Evolutionary conservation across 2,329 filamentous ascomycete genomes (phyloP), one percentile per base, ranked within the genome.

Genomic region (Colletotrichum sp.): DNA sequence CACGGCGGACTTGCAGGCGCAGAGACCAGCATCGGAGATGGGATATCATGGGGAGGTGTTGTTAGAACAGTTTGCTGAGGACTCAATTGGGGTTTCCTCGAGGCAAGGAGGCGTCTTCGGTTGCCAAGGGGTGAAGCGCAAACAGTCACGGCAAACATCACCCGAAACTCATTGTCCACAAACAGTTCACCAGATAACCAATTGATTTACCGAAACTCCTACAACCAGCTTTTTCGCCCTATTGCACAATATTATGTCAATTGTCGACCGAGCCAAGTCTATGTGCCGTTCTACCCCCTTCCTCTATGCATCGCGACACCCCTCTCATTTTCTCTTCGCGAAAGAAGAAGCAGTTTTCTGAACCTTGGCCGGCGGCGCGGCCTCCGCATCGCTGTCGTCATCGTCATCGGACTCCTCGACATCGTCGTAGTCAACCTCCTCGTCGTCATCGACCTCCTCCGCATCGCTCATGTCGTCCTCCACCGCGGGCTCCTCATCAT

Each of bases 371-470:
- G 89, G 88, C 65, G 88, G 87, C 57, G 86, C 87, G 12, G 87
- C 85, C 78, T 90, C 88, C 21, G 83, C 85, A 65, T 90, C 89
- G 70, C 87, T 89, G 76, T 88, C 88, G 39, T 89, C 90, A 12
- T 91, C 90, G 76, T 93, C 92, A 8, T 88, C 88, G 10, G 89
- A 90, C 69, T 90, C 89, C 36, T 88, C 86, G 8, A 89, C 87
- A 69, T 93, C 92, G 44, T 91, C 89, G 71, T 92, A 89, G 62
- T 91, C 86, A 4, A 90, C 90, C 75, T 93, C 91, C 21, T 92
- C 89, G 76, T 92, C 90, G 26, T 92, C 90, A 3, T 91, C 82
- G 1, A 86, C 86, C 79, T 89, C 88, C 44, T 88, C 87, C 2
- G 82, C 89, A 18, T 88, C 88, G 5, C 84, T 85, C 16, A 87